Evolutionary conservation across 768 basidiomycete genomes (phyloP).

Genomic region (Boletellus emodensis): DNA sequence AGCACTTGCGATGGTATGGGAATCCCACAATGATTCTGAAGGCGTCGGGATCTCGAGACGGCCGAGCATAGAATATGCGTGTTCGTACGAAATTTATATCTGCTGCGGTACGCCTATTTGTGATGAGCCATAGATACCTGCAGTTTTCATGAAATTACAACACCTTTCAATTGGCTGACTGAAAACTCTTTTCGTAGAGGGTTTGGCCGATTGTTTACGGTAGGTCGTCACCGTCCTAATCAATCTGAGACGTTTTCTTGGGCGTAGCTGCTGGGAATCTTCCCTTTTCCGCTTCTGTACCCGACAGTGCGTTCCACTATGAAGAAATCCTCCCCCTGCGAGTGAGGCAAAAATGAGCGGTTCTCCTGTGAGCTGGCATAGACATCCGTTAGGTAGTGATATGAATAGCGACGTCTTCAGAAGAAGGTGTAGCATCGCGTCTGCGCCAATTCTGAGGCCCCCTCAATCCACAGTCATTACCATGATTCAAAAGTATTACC

Average conservation of each 20-base stretch:
- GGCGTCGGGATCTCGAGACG: conserved; percentile 48
- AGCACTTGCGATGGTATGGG: conserved; percentile 56
- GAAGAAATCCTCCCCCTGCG: conserved; percentile 14
- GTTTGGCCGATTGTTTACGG: conserved; percentile 4
- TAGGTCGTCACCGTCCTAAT: neutral
- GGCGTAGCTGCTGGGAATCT: conserved; percentile 8
- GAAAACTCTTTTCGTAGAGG: neutral
- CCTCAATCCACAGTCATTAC: neutral
- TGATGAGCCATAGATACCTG: conserved; percentile 1
- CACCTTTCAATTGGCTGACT: conserved; percentile 22
- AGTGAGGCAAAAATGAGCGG: conserved; percentile 50
- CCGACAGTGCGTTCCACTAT: neutral
- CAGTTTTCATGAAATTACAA: neutral
- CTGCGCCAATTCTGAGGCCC: conserved; percentile 63
- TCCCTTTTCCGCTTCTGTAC: conserved; percentile 25
- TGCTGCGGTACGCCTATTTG: conserved; percentile 40
- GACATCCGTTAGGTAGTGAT: conserved; percentile 76
- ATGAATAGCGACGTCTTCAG: conserved; percentile 71
- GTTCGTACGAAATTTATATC: conserved; percentile 51
- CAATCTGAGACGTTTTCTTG: conserved; percentile 29
- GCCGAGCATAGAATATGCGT: conserved; percentile 66
- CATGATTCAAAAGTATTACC: conserved; percentile 36
- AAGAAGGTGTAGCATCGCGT: conserved; percentile 74
- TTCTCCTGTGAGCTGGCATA: conserved; percentile 77
- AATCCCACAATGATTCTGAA: conserved; percentile 58